Percentiles rank a stretch among this genome's conserved stretches.
Conservation (phyloP, 495 filamentous ascomycete genomes). For the Astrothelium subdiscretum region DNA sequence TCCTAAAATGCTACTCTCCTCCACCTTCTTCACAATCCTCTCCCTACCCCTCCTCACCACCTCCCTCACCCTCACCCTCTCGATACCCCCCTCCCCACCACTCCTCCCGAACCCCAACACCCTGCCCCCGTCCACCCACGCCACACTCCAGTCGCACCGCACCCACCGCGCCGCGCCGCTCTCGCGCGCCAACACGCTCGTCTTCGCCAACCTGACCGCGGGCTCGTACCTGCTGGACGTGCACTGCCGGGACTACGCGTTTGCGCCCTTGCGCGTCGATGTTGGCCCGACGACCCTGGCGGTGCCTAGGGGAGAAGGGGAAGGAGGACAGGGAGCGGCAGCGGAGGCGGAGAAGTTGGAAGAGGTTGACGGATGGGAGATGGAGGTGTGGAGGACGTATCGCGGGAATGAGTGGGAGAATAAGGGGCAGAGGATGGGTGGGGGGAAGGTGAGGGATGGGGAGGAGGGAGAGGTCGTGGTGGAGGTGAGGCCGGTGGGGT, state of each 20-base stretch:
- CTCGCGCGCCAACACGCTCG: conserved; percentile 52
- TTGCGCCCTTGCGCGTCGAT: conserved; percentile 67
- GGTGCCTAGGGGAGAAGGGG: conserved; percentile 1
- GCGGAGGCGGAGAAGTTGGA: no score
- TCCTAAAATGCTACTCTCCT: background rate
- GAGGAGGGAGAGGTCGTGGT: conserved; percentile 29
- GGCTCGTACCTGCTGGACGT: conserved; percentile 74
- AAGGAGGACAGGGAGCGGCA: no score
- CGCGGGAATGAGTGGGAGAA: conserved; percentile 82
- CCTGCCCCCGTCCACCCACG: conserved; percentile 59
- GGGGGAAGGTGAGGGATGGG: conserved; percentile 8
- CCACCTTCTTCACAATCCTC: background rate
- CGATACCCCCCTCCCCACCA: conserved; percentile 22
- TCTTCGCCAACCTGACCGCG: conserved; percentile 53
- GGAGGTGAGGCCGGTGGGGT: conserved; percentile 47
- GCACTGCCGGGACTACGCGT: conserved; percentile 58
- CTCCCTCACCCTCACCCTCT: conserved; percentile 28
- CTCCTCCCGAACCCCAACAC: conserved; percentile 42
- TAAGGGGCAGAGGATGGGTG: conserved; percentile 50
- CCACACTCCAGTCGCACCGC: conserved; percentile 46
- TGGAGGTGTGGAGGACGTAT: conserved; percentile 72
- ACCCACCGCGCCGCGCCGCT: conserved; percentile 42
- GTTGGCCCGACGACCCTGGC: conserved; percentile 27
- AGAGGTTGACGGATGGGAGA: conserved; percentile 31
- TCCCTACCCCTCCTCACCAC: conserved; percentile 7